Conservation (phyloP, 441 rosid genomes). For the Erodium texanum region DNA sequence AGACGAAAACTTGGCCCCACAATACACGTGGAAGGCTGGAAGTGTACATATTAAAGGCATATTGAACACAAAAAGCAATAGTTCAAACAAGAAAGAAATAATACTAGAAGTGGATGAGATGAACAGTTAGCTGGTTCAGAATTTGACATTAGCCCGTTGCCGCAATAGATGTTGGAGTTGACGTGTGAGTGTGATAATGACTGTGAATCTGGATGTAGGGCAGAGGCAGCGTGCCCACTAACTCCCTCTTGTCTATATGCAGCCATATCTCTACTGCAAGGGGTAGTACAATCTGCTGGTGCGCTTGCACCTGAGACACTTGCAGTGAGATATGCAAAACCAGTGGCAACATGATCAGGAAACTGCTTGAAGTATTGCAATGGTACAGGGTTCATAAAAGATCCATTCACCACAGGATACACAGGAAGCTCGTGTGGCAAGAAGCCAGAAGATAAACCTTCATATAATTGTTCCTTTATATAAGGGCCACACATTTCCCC, state of each 20-base stretch:
- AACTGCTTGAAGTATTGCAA: conserved; percentile 79
- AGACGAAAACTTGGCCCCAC: neutral
- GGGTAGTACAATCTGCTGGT: conserved; percentile 19
- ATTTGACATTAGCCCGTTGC: conserved; percentile 27
- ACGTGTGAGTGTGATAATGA: conserved; percentile 25
- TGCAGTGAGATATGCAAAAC: conserved; percentile 52
- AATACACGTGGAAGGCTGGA: neutral
- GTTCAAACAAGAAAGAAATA: conserved; percentile 10
- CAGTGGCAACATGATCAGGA: conserved; percentile 81
- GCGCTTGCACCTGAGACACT: conserved; percentile 26
- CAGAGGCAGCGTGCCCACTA: conserved; percentile 23
- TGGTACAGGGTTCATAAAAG: conserved; percentile 59
- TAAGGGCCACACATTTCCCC: conserved; percentile 96
- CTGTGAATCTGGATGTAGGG: conserved; percentile 20
- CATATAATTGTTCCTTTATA: conserved; percentile 67
- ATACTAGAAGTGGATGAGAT: conserved; percentile 41
- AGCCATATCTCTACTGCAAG: conserved; percentile 23
- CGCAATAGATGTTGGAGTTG: conserved; percentile 21
- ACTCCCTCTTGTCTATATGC: conserved; percentile 23
- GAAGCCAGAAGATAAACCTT: conserved; percentile 76
- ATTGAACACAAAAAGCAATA: conserved; percentile 11
- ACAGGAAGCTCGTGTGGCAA: conserved; percentile 85
- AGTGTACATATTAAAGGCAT: neutral
- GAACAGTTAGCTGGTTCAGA: conserved; percentile 25
- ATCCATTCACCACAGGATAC: conserved; percentile 65